phyloP scores from a whole-genome alignment of 495 filamentous ascomycete species.

The Hypomontagnella monticulosa region DNA sequence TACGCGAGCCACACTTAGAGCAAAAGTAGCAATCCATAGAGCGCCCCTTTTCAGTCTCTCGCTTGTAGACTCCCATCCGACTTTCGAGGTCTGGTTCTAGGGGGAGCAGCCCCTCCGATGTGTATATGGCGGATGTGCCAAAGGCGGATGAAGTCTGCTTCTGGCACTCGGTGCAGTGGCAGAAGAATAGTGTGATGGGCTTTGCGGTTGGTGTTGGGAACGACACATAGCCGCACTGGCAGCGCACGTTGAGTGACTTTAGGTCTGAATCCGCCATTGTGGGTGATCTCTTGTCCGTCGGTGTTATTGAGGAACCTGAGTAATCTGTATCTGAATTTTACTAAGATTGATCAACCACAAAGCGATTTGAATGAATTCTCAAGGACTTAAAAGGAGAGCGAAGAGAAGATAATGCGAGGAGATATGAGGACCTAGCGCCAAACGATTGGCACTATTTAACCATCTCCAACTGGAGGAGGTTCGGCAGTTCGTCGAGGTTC shows the following conservation, averaged over 20 bases:
- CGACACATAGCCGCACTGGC: constrained; percentile 62
- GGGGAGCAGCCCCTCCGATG: constrained; percentile 58
- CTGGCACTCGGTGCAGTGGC: constrained; percentile 69
- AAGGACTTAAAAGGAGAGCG: background rate
- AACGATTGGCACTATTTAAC: background rate
- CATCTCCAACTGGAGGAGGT: constrained; percentile 24
- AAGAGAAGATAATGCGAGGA: background rate
- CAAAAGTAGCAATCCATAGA: constrained; percentile 65
- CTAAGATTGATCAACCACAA: too few relatives aligned
- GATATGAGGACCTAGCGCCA: too few relatives aligned
- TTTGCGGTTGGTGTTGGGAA: constrained; percentile 56
- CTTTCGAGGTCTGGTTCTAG: constrained; percentile 47
- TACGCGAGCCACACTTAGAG: constrained; percentile 57
- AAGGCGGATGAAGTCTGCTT: constrained; percentile 67
- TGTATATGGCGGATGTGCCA: constrained; percentile 63
- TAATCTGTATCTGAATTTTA: too few relatives aligned
- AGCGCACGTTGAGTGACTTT: constrained; percentile 48
- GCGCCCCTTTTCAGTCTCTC: constrained; percentile 52
- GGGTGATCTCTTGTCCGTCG: background rate
- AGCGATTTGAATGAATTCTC: too few relatives aligned
- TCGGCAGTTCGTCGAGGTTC: constrained; percentile 23
- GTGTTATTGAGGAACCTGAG: background rate
- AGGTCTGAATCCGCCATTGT: constrained; percentile 21
- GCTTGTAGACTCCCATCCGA: constrained; percentile 52
- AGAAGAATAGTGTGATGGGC: constrained; percentile 61